phyloP scores from a whole-genome alignment of 352 stramenopile species.

The Globisporangium spiculum region DNA sequence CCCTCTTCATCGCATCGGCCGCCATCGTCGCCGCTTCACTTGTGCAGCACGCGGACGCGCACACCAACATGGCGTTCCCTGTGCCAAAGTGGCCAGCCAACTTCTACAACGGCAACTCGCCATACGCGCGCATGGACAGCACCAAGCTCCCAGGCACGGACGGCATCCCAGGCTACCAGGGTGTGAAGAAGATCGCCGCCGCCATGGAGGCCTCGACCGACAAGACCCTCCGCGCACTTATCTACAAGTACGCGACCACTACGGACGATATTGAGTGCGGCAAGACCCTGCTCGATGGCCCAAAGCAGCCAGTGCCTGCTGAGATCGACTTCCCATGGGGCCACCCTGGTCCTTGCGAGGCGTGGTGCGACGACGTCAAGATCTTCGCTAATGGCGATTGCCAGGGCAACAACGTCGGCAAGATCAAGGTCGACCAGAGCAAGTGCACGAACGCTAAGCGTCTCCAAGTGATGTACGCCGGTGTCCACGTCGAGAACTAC shows the following conservation, averaged over 20 bases:
- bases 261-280: conserved; percentile 17
- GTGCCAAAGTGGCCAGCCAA: conserved; percentile 5
- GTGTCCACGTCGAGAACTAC: conserved; percentile 20
- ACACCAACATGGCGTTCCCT: conserved; percentile 22
- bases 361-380: conserved; percentile 21
- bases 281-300: conserved; percentile 16
- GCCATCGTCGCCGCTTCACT: neutral
- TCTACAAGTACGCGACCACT: conserved; percentile 15
- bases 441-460: conserved; percentile 14
- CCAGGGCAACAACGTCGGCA: conserved; percentile 22
- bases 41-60: conserved; percentile 16
- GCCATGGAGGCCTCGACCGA: conserved; percentile 6
- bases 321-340: conserved; percentile 26
- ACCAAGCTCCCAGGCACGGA: conserved; percentile 11
- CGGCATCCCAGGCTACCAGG: conserved; percentile 9
- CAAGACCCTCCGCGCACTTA: conserved; percentile 14
- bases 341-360: conserved; percentile 21
- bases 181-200: conserved; percentile 12
- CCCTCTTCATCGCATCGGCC: conserved; percentile 15
- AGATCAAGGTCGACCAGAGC: conserved; percentile 21
- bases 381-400: conserved; percentile 23
- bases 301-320: conserved; percentile 13
- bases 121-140: conserved; percentile 19
- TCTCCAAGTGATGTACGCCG: conserved; percentile 26
- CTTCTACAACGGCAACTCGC: conserved; percentile 23